These are phyloP conservation scores for Verticillium alfalfae DNA, from an alignment of 2,329 filamentous ascomycete genomes.

Conservation along the genomic window DNA sequence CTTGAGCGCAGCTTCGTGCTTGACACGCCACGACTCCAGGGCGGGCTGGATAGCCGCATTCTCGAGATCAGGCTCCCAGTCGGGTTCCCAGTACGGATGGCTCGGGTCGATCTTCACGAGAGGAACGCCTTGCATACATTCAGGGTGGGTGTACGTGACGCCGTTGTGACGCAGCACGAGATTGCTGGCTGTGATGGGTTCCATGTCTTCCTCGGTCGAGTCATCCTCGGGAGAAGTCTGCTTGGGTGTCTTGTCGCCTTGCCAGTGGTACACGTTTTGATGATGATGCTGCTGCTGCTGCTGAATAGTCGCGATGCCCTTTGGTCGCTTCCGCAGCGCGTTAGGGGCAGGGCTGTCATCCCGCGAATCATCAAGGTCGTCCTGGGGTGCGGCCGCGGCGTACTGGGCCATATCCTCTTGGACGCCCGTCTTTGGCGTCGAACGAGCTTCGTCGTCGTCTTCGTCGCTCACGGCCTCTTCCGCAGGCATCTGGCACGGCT, in stretches of 20 bases:
- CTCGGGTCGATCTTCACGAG: slow-evolving; percentile 41
- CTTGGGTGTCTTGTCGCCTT: neutral
- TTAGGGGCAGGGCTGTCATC: neutral
- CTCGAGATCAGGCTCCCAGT: slow-evolving; percentile 40
- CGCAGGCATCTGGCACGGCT: slow-evolving; percentile 18
- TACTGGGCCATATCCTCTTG: neutral
- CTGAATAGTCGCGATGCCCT: slow-evolving; percentile 2
- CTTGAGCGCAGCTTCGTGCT: slow-evolving; percentile 29
- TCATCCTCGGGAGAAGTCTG: neutral
- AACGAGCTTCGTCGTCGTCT: neutral
- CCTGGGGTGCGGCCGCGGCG: neutral
- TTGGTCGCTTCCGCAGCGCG: neutral
- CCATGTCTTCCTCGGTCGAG: slow-evolving; percentile 1
- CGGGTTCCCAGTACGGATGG: slow-evolving; percentile 51
- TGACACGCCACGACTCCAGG: slow-evolving; percentile 34
- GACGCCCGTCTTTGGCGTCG: neutral
- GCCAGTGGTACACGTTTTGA: neutral
- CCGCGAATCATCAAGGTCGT: neutral
- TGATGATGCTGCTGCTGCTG: neutral
- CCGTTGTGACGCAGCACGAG: slow-evolving; percentile 44
- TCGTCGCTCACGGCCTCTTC: neutral
- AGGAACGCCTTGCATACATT: slow-evolving; percentile 47
- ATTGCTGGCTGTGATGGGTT: slow-evolving; percentile 31
- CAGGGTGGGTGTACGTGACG: slow-evolving; percentile 41
- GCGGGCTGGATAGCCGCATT: slow-evolving; percentile 17